Evolutionary conservation across 2,329 filamentous ascomycete species (phyloP).

Genomic region (Aaosphaeria arxii): DNA sequence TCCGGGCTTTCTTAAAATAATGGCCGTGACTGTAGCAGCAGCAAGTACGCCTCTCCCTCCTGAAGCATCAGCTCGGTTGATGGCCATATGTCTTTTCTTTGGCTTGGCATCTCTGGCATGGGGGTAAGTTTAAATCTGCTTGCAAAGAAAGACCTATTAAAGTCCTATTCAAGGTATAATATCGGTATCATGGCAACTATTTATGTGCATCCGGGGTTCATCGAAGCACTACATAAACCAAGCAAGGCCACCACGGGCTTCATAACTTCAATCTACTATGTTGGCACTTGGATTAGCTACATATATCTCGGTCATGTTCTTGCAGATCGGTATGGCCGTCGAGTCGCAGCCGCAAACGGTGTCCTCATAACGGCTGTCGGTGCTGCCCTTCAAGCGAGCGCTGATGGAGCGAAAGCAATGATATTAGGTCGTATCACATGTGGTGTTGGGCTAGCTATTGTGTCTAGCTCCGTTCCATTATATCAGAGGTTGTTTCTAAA

Average conservation of each 20-base stretch:
- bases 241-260: constrained; percentile 48
- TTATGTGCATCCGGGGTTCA: constrained; percentile 56
- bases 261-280: constrained; percentile 58
- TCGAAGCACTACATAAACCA: constrained; percentile 45
- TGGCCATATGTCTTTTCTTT: constrained; percentile 50
- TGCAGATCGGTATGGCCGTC: constrained; percentile 52
- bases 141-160: not conserved
- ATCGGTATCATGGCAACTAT: constrained; percentile 57
- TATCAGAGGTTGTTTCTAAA: constrained; percentile 51
- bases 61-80: constrained; percentile 13
- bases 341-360: constrained; percentile 51
- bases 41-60: constrained; percentile 6
- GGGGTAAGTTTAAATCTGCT: constrained; percentile 40
- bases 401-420: constrained; percentile 42
- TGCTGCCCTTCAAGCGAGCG: constrained; percentile 47
- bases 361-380: constrained; percentile 49
- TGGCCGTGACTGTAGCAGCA: constrained; percentile 4
- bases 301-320: constrained; percentile 53
- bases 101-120: constrained; percentile 56
- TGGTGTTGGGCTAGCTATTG: constrained; percentile 53
- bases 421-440: constrained; percentile 51
- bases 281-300: constrained; percentile 56
- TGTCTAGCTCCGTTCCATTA: constrained; percentile 56
- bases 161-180: constrained; percentile 46
- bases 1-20: not conserved